phyloP scores from a whole-genome alignment of 345 rosid genomes.

The Brassica juncea region DNA sequence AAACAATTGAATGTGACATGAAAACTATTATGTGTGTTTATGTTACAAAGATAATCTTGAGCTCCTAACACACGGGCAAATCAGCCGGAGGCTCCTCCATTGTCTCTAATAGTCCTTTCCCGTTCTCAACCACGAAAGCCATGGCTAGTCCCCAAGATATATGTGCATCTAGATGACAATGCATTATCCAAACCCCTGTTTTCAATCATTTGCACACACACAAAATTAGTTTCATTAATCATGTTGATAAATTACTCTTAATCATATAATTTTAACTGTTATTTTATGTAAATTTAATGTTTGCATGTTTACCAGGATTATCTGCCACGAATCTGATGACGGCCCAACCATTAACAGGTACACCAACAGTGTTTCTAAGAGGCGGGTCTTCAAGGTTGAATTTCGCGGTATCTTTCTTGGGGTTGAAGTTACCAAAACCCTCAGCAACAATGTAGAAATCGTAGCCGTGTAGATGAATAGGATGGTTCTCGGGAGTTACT shows the following conservation, averaged over 20 bases:
- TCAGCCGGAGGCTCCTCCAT: conserved; percentile 71
- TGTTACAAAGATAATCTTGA: not conserved
- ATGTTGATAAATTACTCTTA: not conserved
- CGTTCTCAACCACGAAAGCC: conserved; percentile 87
- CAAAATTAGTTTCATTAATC: not conserved
- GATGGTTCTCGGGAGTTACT: conserved; percentile 85
- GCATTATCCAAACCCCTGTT: conserved; percentile 93
- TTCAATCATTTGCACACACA: not conserved
- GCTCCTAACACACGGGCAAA: conserved; percentile 55
- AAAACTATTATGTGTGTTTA: conserved; percentile 11
- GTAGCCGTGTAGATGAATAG: conserved; percentile 90
- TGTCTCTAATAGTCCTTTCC: conserved; percentile 56
- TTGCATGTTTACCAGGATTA: conserved; percentile 67
- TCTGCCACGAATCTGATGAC: conserved; percentile 94
- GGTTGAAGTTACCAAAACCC: conserved; percentile 94
- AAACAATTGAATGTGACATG: conserved; percentile 21
- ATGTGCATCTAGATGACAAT: conserved; percentile 95
- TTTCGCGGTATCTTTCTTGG: conserved; percentile 59
- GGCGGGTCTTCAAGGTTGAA: conserved; percentile 93
- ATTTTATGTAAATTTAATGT: not conserved
- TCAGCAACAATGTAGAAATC: conserved; percentile 84
- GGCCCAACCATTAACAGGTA: conserved; percentile 82
- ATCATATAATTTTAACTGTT: not conserved
- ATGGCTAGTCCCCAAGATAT: conserved; percentile 85
- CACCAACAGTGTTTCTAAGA: conserved; percentile 73